Conservation (phyloP, 2,329 filamentous ascomycete genomes). For the Emergomyces pasteurianus region DNA sequence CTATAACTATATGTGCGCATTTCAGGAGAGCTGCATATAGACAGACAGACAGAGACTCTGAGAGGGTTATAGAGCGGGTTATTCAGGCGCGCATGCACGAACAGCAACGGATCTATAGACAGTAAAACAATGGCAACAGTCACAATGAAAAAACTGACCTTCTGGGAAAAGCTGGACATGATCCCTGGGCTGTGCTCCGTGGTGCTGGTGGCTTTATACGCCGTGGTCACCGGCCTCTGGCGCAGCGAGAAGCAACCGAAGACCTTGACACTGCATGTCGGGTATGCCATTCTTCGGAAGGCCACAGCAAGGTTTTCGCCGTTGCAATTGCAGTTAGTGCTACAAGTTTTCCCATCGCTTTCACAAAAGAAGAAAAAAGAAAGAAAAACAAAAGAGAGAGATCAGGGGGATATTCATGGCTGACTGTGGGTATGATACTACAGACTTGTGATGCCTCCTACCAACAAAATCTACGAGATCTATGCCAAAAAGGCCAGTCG, state of each 20-base stretch:
- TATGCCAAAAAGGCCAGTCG: constrained; percentile 17
- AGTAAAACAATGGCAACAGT: neutral
- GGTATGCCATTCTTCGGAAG: constrained; percentile 14
- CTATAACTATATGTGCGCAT: too few species aligned
- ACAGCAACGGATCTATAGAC: neutral
- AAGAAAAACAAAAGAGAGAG: too few species aligned
- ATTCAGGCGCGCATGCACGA: too few species aligned
- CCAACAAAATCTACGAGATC: constrained; percentile 19
- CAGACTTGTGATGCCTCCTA: constrained; percentile 16
- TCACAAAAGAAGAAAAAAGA: neutral
- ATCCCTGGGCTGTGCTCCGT: constrained; percentile 17
- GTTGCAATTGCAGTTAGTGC: constrained; percentile 3
- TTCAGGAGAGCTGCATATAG: too few species aligned
- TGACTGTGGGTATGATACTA: neutral
- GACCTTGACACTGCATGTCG: constrained; percentile 23
- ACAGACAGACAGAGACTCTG: too few species aligned
- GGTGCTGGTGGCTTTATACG: constrained; percentile 10
- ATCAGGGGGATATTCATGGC: neutral
- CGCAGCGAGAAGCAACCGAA: constrained; percentile 25
- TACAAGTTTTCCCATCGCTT: neutral
- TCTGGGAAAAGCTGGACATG: constrained; percentile 20
- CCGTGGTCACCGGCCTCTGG: constrained; percentile 24
- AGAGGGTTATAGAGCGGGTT: too few species aligned
- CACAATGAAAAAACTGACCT: neutral
- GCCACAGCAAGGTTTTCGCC: constrained; percentile 13